These are phyloP conservation scores for Umbelopsis sp. DNA, from an alignment of 192 early-diverging fungal genomes.

Conservation along the genomic window DNA sequence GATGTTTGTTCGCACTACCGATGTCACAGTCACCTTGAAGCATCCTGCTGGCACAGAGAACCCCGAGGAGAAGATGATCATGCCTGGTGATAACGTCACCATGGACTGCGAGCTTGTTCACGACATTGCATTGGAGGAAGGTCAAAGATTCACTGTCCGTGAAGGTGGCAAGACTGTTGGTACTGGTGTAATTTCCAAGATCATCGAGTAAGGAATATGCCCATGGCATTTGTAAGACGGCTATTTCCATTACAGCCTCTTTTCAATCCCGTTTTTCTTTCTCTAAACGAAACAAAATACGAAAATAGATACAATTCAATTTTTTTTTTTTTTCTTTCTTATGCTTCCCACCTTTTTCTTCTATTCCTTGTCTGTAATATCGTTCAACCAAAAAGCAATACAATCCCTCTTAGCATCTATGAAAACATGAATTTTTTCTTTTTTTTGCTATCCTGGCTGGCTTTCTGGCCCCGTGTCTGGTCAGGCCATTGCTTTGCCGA, in stretches of 20 bases:
- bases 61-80: constrained; percentile 94
- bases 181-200: constrained; percentile 69
- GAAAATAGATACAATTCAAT: neutral
- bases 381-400: constrained; percentile 15
- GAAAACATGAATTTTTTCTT: no score
- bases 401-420: neutral
- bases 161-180: constrained; percentile 98
- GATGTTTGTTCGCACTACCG: constrained; percentile 94
- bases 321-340: neutral
- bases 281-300: neutral
- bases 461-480: no score
- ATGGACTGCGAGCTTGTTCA: constrained; percentile 83
- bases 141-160: constrained; percentile 95
- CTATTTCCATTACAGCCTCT: neutral
- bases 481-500: no score
- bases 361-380: constrained; percentile 4
- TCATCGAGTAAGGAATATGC: constrained; percentile 24
- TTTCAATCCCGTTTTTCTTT: neutral
- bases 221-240: neutral
- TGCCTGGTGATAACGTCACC: constrained; percentile 96
- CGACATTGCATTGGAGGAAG: constrained; percentile 89
- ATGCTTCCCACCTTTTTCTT: no score
- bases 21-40: constrained; percentile 86
- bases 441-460: no score
- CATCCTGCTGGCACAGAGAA: constrained; percentile 78